These are phyloP conservation scores for Hypomontagnella submonticulosa DNA, from an alignment of 495 filamentous ascomycete genomes.

Conservation along the genomic window DNA sequence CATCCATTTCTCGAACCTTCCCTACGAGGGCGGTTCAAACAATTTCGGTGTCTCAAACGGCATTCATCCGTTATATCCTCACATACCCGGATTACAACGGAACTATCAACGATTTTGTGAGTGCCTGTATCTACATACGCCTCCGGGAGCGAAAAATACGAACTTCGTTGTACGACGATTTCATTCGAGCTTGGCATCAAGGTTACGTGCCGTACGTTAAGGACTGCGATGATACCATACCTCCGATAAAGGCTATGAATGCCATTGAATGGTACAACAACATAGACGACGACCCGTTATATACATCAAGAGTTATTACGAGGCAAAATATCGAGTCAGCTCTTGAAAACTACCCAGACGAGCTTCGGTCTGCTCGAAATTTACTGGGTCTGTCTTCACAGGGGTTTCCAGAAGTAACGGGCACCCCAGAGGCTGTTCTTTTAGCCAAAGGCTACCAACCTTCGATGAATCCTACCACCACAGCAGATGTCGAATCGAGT, in stretches of 20 bases:
- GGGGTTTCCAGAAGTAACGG: not conserved
- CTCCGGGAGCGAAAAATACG: conserved; percentile 44
- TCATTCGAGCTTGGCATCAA: conserved; percentile 63
- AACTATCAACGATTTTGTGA: conserved; percentile 63
- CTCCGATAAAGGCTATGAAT: conserved; percentile 41
- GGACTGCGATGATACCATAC: conserved; percentile 23
- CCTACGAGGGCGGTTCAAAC: not conserved
- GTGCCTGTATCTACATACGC: conserved; percentile 65
- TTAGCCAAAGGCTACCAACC: not conserved
- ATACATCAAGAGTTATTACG: conserved; percentile 50
- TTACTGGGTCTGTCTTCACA: conserved; percentile 15
- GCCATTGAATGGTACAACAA: conserved; percentile 59
- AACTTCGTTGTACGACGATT: conserved; percentile 72
- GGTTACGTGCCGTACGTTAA: conserved; percentile 57
- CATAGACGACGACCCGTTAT: conserved; percentile 53
- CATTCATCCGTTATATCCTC: conserved; percentile 57
- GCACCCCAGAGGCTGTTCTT: conserved; percentile 8
- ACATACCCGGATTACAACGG: conserved; percentile 69
- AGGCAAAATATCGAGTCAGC: conserved; percentile 50
- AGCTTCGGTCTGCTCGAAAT: conserved; percentile 21
- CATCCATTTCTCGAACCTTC: conserved; percentile 21
- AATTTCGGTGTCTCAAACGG: conserved; percentile 32
- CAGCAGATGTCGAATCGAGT: not conserved
- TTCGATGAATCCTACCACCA: not conserved
- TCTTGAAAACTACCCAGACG: conserved; percentile 40